Conservation (phyloP, 345 rosid genomes). For the Gossypium turneri region DNA sequence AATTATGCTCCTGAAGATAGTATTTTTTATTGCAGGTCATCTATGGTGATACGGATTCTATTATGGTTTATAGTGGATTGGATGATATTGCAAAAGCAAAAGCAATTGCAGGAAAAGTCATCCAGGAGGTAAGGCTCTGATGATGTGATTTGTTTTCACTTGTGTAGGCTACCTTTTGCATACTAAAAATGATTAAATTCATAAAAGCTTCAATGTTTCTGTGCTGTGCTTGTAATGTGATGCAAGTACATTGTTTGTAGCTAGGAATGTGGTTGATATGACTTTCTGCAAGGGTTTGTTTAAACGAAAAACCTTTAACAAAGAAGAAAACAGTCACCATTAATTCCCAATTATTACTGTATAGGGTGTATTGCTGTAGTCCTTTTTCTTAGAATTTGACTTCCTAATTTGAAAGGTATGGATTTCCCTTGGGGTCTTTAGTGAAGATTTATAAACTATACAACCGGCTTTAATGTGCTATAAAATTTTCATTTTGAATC, state of each 20-base stretch:
- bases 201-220: neutral
- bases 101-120: constrained; percentile 76
- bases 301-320: neutral
- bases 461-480: neutral
- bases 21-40: constrained; percentile 62
- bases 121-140: constrained; percentile 68
- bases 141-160: neutral
- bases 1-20: constrained; percentile 17
- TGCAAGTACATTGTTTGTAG: neutral
- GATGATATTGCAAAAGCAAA: constrained; percentile 80
- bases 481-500: neutral
- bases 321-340: neutral
- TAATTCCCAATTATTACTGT: neutral
- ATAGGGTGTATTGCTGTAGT: neutral
- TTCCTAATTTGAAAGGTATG: neutral
- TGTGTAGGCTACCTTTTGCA: neutral
- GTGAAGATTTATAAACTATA: neutral
- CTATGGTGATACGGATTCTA: constrained; percentile 98
- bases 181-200: constrained; percentile 6
- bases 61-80: constrained; percentile 92
- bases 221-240: neutral
- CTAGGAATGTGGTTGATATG: neutral
- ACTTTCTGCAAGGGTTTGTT: neutral
- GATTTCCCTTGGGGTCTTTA: neutral
- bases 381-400: neutral